phyloP scores from a whole-genome alignment of 2,329 filamentous ascomycete species.

The Orbilia javanica region DNA sequence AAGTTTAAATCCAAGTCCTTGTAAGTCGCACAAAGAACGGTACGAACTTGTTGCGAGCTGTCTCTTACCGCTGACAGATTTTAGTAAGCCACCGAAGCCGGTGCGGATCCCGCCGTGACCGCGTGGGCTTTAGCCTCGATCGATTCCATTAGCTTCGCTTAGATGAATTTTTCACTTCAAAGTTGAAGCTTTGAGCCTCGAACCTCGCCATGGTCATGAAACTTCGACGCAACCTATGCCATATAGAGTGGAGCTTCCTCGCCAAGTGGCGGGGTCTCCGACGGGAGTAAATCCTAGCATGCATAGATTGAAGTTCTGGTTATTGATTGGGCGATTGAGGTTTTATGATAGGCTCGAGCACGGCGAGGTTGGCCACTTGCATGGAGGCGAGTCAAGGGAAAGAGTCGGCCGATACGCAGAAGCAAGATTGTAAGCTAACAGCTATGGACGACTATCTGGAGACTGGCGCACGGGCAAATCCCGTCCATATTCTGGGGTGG shows the following conservation, averaged over 20 bases:
- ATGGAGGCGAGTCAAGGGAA: not conserved
- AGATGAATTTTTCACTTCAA: too few species aligned
- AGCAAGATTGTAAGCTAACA: not conserved
- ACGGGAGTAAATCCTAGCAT: not conserved
- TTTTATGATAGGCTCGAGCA: not conserved
- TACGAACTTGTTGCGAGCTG: not conserved
- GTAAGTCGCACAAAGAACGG: not conserved
- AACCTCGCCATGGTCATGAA: not conserved
- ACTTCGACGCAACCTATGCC: not conserved
- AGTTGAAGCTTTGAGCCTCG: not conserved
- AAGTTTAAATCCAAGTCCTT: conserved; percentile 8
- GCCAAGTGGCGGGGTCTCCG: not conserved
- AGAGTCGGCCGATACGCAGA: not conserved
- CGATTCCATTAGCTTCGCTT: not conserved
- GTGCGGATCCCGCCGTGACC: conserved; percentile 3
- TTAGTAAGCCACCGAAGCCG: not conserved
- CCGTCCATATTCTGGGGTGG: not conserved
- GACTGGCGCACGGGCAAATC: not conserved
- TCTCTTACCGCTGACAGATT: conserved; percentile 6
- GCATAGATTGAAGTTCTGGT: not conserved
- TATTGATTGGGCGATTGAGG: not conserved
- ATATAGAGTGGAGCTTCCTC: not conserved
- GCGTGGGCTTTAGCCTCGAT: not conserved
- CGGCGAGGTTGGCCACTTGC: not conserved
- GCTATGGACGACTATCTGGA: not conserved